Evolutionary conservation across 2,329 filamentous ascomycete species (phyloP).

Genomic region (Simplicillium aogashimaense): DNA sequence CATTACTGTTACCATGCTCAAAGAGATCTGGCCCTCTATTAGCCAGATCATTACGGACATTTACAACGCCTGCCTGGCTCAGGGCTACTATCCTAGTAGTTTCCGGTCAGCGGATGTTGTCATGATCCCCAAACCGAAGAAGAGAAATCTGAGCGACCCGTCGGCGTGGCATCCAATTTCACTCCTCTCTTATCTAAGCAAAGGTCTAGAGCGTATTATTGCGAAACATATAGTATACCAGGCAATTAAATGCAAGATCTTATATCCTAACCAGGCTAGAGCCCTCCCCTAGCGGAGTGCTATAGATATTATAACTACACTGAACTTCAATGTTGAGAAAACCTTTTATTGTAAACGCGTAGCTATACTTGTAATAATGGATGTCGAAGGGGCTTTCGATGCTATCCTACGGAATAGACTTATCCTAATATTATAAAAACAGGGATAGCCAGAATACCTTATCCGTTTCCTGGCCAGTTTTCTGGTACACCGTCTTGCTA

Average conservation of each 20-base stretch:
- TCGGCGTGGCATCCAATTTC: slow-evolving; percentile 14
- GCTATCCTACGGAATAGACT: slow-evolving; percentile 3
- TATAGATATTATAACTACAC: slow-evolving; percentile 9
- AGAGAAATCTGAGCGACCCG: slow-evolving; percentile 9
- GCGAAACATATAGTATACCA: slow-evolving; percentile 11
- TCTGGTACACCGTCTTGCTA: slow-evolving; percentile 1
- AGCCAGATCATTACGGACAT: slow-evolving; percentile 1
- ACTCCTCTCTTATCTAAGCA: slow-evolving; percentile 15
- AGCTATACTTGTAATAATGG: slow-evolving; percentile 3
- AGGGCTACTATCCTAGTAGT: slow-evolving; percentile 10
- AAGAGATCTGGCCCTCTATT: slow-evolving; percentile 1
- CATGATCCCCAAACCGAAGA: slow-evolving; percentile 14
- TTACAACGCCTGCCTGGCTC: slow-evolving; percentile 3
- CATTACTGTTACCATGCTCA: slow-evolving; percentile 11
- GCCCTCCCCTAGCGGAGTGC: slow-evolving; percentile 13
- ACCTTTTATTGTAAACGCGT: slow-evolving; percentile 5
- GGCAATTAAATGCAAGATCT: slow-evolving; percentile 10
- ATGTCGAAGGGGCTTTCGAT: slow-evolving; percentile 5
- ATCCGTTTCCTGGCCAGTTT: slow-evolving; percentile 3
- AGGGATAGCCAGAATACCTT: slow-evolving; percentile 3
- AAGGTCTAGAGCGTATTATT: slow-evolving; percentile 15
- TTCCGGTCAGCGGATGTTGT: slow-evolving; percentile 13
- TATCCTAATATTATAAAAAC: not conserved
- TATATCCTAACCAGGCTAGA: slow-evolving; percentile 10
- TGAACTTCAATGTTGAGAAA: slow-evolving; percentile 12